Base-by-base conservation (phyloP, 1,139 yeast genomes). In the Lodderomyces elongisporus region DNA sequence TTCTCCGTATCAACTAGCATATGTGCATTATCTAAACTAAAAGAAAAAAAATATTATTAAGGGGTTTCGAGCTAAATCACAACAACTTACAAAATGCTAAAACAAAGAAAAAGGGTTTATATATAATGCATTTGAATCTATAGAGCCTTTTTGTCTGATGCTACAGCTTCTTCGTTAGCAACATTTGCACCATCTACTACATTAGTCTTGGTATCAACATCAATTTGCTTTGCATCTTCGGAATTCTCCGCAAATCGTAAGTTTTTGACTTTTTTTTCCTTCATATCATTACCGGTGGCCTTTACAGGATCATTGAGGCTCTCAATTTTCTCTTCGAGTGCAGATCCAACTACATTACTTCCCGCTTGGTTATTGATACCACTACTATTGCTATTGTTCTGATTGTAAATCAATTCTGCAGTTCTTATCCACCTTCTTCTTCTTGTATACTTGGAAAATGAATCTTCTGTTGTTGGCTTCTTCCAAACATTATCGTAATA, bases 401-500 rank as follows among this genome's bases (percentile, higher is more conserved):
- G n/a, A n/a, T 54, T 57, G 34, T 72, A 67, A 2, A 84, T 79
- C 48, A 89, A 70, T 56, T 88, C 96, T 0, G 97, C 98, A 0
- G 94, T 85, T 46, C 97, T 74, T 17, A 89, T 76, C 98, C 98
- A 91, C 54, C 97, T 71, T 61, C 98, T 75, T 54, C 96, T 75
- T 56, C 98, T 74, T 5, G 98, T 91, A 52, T 87, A 91, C 58
- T 87, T 88, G 23, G 93, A 79, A 56, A 80, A 89, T 3, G 93
- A 71, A 53, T 89, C 95, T 40, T 85, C 96, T 0, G 94, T 77
- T 2, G 89, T 63, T 13, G 97, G 96, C 46, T 78, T 79, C 48
- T 85, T 85, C 98, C 98, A 91, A 4, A 94, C 81, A 54, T 88
- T 91, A 56, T 91, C 97, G 49, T 76, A 85, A 56, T 79, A 91